Evolutionary conservation across 441 rosid genomes (phyloP).

Genomic region (Erysimum pusillum): DNA sequence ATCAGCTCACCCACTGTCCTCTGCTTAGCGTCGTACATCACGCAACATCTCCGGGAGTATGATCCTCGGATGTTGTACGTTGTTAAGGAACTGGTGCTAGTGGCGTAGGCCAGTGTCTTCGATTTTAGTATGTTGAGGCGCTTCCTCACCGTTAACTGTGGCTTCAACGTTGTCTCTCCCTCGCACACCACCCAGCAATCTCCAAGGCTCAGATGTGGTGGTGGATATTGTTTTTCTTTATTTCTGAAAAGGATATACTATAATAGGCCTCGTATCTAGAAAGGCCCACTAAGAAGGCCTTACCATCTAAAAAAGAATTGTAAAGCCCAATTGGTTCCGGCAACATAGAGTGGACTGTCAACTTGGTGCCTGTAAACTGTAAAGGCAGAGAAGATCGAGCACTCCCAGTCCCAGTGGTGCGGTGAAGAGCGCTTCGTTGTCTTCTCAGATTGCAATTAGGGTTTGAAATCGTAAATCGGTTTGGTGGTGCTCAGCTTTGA

Average conservation of each 20-base stretch:
- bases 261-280: not conserved
- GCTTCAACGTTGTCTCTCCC: conserved; percentile 63
- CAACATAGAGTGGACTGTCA: conserved; percentile 12
- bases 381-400: conserved; percentile 34
- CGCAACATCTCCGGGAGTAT: conserved; percentile 60
- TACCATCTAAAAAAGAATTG: not conserved
- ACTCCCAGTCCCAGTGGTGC: conserved; percentile 30
- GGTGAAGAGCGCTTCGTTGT: conserved; percentile 26
- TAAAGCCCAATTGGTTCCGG: conserved; percentile 6
- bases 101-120: conserved; percentile 65
- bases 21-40: conserved; percentile 60
- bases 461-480: conserved; percentile 17
- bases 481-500: not conserved
- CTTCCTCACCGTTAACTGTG: conserved; percentile 62
- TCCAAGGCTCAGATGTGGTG: conserved; percentile 54
- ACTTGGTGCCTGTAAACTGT: not conserved
- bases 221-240: not conserved
- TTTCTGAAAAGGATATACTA: not conserved
- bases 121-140: conserved; percentile 51
- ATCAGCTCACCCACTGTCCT: conserved; percentile 63
- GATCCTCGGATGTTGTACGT: conserved; percentile 73
- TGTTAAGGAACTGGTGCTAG: conserved; percentile 9
- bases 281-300: not conserved
- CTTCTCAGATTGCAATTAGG: conserved; percentile 40
- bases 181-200: conserved; percentile 76